Percentiles rank a stretch among this genome's conserved stretches.
phyloP scores from a whole-genome alignment of 2,329 filamentous ascomycete species.

The Xylariaceae sp. region DNA sequence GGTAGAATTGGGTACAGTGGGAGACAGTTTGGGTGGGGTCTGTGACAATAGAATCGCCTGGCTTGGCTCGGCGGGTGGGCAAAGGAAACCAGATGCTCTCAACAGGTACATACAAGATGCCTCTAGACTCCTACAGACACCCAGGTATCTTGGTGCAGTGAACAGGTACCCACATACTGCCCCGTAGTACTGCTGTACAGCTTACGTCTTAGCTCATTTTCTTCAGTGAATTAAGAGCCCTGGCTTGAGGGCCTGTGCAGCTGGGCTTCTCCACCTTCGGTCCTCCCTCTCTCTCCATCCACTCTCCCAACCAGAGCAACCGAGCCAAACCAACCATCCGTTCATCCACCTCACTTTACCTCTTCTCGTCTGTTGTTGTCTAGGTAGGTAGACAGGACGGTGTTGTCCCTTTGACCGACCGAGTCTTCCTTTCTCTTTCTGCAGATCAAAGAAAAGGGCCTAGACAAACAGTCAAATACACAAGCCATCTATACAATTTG shows the following conservation, averaged over 20 bases:
- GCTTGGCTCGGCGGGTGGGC: slow-evolving; percentile 7
- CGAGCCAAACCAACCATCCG: slow-evolving; percentile 7
- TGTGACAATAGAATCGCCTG: slow-evolving; percentile 6
- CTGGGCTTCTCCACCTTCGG: slow-evolving; percentile 13
- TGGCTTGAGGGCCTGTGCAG: neutral
- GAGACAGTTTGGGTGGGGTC: slow-evolving; percentile 1
- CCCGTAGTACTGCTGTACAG: too few species aligned
- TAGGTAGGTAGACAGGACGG: too few species aligned
- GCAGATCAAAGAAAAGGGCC: slow-evolving; percentile 26
- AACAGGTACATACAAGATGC: slow-evolving; percentile 8
- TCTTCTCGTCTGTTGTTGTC: slow-evolving; percentile 11
- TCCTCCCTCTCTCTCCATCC: slow-evolving; percentile 19
- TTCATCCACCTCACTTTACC: slow-evolving; percentile 15
- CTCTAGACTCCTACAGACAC: neutral
- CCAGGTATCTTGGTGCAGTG: too few species aligned
- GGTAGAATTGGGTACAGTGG: neutral
- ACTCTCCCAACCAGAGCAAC: slow-evolving; percentile 12
- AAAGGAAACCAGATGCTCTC: slow-evolving; percentile 9
- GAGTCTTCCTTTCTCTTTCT: slow-evolving; percentile 26
- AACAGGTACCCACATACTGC: too few species aligned
- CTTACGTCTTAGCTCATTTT: too few species aligned
- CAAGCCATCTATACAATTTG: too few species aligned
- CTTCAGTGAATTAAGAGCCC: neutral
- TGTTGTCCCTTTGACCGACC: slow-evolving; percentile 11
- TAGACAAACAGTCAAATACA: too few species aligned